These are phyloP conservation scores for Vigna nakashimae DNA, from an alignment of 306 rosid genomes.

Conservation along the genomic window DNA sequence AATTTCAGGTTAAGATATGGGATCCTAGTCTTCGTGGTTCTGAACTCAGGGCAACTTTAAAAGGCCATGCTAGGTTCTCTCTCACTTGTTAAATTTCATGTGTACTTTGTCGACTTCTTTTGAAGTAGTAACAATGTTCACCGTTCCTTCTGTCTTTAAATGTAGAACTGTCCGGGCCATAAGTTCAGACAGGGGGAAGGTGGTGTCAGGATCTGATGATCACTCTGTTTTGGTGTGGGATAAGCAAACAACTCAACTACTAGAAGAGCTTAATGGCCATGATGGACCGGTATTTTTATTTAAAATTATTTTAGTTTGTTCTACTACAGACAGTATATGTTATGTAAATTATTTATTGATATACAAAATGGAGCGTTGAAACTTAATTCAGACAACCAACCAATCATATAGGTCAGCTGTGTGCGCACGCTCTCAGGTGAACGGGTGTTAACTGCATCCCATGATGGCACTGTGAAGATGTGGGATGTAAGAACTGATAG, in stretches of 20 bases:
- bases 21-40: slow-evolving; percentile 99
- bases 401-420: slow-evolving; percentile 81
- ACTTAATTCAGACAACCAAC: slow-evolving; percentile 44
- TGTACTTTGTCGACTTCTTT: slow-evolving; percentile 31
- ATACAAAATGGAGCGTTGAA: slow-evolving; percentile 39
- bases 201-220: slow-evolving; percentile 98
- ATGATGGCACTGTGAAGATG: slow-evolving; percentile 99
- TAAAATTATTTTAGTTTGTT: slow-evolving; percentile 17
- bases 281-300: slow-evolving; percentile 77
- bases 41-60: slow-evolving; percentile 93
- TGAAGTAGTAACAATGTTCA: slow-evolving; percentile 21
- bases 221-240: slow-evolving; percentile 94
- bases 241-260: slow-evolving; percentile 95
- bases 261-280: slow-evolving; percentile 98
- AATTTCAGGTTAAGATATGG: slow-evolving; percentile 97
- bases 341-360: slow-evolving; percentile 32
- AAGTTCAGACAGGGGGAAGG: slow-evolving; percentile 92
- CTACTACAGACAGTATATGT: slow-evolving; percentile 17
- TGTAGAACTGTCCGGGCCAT: slow-evolving; percentile 91
- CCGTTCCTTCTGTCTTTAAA: slow-evolving; percentile 46
- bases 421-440: slow-evolving; percentile 97
- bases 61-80: slow-evolving; percentile 87
- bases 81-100: slow-evolving; percentile 7
- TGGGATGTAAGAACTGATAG: slow-evolving; percentile 99
- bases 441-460: slow-evolving; percentile 94